Percentiles rank a stretch among this genome's conserved stretches.
Evolutionary conservation across 306 rosid genomes (phyloP).

Genomic region (Gastrolobium villosum): DNA sequence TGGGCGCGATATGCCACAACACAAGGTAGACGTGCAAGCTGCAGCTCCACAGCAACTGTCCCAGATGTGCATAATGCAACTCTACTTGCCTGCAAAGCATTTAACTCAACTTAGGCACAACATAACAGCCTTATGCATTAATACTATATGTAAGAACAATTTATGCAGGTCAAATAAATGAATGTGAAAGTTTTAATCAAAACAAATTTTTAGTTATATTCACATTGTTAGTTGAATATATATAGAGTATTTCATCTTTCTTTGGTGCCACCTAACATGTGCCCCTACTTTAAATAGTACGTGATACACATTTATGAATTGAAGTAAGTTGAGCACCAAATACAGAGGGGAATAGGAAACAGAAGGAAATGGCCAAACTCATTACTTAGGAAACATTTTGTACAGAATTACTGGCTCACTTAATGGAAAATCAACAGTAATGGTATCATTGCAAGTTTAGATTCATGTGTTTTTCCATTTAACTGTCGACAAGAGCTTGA

Average conservation of each 20-base stretch:
- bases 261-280: not conserved
- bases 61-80: slow-evolving; percentile 94
- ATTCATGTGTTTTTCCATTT: not conserved
- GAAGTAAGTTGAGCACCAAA: slow-evolving; percentile 6
- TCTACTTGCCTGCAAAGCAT: slow-evolving; percentile 76
- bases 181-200: not conserved
- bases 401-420: not conserved
- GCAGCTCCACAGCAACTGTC: slow-evolving; percentile 82
- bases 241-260: not conserved
- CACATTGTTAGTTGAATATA: slow-evolving; percentile 22
- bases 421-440: slow-evolving; percentile 5
- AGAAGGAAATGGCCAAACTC: slow-evolving; percentile 5
- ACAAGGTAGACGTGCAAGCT: slow-evolving; percentile 89
- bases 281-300: slow-evolving; percentile 12
- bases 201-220: not conserved
- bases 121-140: slow-evolving; percentile 33
- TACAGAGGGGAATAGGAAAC: not conserved
- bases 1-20: slow-evolving; percentile 89
- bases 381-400: not conserved
- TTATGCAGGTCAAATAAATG: not conserved
- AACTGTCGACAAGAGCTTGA: slow-evolving; percentile 1
- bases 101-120: slow-evolving; percentile 32
- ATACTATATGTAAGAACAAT: not conserved
- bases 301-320: not conserved
- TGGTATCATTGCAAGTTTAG: slow-evolving; percentile 33